Evolutionary conservation across 176 grass and related monocot genomes (phyloP).

Genomic region (Hyparrhenia diplandra): DNA sequence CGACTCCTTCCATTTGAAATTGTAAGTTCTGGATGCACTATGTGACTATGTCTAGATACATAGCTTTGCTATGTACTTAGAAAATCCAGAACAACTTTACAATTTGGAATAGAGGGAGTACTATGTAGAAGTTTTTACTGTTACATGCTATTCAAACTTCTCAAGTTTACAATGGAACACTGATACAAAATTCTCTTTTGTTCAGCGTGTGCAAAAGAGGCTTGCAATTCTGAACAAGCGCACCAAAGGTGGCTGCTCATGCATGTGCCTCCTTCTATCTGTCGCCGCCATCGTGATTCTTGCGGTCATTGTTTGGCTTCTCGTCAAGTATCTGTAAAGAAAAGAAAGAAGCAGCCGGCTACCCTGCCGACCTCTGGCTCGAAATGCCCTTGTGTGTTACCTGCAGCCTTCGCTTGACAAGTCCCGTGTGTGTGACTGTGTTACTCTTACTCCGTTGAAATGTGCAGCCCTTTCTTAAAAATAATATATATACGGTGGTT

Average conservation of each 20-base stretch:
- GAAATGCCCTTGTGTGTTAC: background rate
- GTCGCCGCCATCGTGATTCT: conserved; percentile 69
- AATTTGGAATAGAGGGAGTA: background rate
- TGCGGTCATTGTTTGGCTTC: conserved; percentile 66
- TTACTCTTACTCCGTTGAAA: background rate
- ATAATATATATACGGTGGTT: conserved; percentile 15
- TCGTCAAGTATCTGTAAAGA: conserved; percentile 80
- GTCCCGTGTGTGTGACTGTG: background rate
- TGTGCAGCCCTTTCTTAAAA: conserved; percentile 31
- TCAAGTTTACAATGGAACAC: background rate
- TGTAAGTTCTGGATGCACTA: background rate
- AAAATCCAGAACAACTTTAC: background rate
- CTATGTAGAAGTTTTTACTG: background rate
- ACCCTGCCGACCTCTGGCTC: background rate
- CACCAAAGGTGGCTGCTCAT: conserved; percentile 83
- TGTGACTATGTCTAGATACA: background rate
- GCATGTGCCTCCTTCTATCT: conserved; percentile 69
- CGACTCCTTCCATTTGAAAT: background rate
- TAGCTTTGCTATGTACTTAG: background rate
- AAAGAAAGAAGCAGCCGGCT: background rate
- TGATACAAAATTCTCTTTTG: conserved; percentile 5
- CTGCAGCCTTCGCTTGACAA: background rate
- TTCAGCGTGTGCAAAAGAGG: conserved; percentile 77
- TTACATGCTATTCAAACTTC: background rate
- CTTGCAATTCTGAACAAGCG: conserved; percentile 88